Evolutionary conservation across 2,329 filamentous ascomycete species (phyloP).

Genomic region (Aspergillus sp.): DNA sequence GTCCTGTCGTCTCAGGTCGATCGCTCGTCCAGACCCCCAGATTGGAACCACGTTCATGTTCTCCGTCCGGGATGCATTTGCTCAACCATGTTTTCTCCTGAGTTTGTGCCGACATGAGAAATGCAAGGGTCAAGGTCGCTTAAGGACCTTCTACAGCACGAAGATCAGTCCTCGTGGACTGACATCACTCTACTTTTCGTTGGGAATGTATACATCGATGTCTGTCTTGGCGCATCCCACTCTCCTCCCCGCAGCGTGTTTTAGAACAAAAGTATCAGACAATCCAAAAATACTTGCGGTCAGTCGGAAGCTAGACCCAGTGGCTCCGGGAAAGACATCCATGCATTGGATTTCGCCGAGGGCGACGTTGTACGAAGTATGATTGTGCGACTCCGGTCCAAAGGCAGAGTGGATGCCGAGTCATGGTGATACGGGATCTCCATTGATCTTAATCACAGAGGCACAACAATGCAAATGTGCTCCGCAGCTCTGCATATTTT

Average conservation of each 20-base stretch:
- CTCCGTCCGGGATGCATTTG: not conserved
- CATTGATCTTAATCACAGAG: too few relatives aligned
- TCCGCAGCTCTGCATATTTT: too few relatives aligned
- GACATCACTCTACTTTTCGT: not conserved
- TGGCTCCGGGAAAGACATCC: too few relatives aligned
- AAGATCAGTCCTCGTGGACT: not conserved
- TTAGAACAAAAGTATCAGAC: not conserved
- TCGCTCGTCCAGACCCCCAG: not conserved
- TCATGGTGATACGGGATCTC: too few relatives aligned
- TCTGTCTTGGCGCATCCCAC: not conserved
- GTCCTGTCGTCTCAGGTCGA: not conserved
- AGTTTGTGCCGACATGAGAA: not conserved
- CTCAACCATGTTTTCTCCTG: not conserved
- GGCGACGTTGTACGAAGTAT: too few relatives aligned
- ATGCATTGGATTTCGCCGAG: too few relatives aligned
- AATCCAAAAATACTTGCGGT: not conserved
- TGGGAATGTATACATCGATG: not conserved
- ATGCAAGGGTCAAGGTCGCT: not conserved
- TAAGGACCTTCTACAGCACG: too few relatives aligned
- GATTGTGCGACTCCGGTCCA: not conserved
- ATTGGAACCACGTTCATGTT: not conserved
- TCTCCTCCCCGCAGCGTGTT: not conserved
- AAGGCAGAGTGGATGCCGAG: not conserved
- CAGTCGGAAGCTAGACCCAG: not conserved
- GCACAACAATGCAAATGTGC: too few relatives aligned